These are phyloP conservation scores for Zychaea mexicana DNA, from an alignment of 371 early-diverging fungal species.

Conservation along the genomic window DNA sequence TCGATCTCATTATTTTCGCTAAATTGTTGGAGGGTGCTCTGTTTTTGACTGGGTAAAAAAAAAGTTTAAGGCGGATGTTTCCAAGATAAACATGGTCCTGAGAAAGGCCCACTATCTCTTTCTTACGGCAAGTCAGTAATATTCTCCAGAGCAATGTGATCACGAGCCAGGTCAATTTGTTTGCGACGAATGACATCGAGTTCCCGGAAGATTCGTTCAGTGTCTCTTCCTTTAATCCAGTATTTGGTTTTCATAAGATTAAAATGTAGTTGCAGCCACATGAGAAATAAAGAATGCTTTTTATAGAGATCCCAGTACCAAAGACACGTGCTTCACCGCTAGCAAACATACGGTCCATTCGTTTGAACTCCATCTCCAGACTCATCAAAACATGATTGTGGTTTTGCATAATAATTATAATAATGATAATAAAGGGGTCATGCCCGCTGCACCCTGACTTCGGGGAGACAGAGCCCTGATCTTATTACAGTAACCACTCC, in stretches of 20 bases:
- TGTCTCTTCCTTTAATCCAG: conserved; percentile 18
- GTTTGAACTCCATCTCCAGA: conserved; percentile 30
- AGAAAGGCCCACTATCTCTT: neutral
- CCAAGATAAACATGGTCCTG: too few relatives aligned
- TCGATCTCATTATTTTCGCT: conserved; percentile 10
- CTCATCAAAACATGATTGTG: conserved; percentile 19
- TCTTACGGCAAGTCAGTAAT: conserved; percentile 26
- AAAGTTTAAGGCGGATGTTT: too few relatives aligned
- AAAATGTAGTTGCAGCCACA: neutral
- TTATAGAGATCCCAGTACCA: conserved; percentile 13
- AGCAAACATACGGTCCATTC: conserved; percentile 30
- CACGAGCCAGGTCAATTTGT: conserved; percentile 29
- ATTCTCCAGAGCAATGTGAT: conserved; percentile 35
- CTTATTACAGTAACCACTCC: too few relatives aligned
- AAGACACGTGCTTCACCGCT: conserved; percentile 32
- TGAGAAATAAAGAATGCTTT: neutral
- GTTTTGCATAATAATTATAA: conserved; percentile 10
- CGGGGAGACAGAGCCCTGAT: too few relatives aligned
- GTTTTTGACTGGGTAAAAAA: neutral
- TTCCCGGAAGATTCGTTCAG: conserved; percentile 33
- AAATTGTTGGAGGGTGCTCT: neutral
- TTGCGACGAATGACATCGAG: conserved; percentile 34
- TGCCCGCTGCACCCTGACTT: too few relatives aligned
- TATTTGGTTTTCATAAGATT: neutral
- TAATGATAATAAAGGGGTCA: neutral